These are phyloP conservation scores for Ophiobolus disseminans DNA, from an alignment of 2,329 filamentous ascomycete species.

Conservation along the genomic window DNA sequence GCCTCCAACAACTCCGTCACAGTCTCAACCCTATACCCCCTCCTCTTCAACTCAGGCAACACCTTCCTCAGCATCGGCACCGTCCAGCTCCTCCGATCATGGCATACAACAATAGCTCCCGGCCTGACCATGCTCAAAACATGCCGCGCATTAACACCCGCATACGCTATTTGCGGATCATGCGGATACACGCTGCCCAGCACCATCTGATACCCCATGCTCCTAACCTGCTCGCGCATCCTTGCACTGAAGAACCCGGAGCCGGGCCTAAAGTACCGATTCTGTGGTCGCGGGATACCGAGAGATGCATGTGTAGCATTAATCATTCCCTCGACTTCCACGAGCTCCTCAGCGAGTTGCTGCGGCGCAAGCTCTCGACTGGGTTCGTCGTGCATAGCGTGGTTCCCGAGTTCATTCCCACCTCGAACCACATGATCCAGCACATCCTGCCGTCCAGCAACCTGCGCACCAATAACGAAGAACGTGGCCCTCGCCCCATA, in stretches of 20 bases:
- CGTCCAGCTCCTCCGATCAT: conserved; percentile 86
- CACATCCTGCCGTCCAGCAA: conserved; percentile 59
- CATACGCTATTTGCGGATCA: conserved; percentile 81
- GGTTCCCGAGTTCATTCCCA: conserved; percentile 75
- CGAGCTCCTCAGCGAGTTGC: conserved; percentile 69
- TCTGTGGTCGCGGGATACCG: conserved; percentile 53
- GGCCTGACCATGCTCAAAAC: conserved; percentile 79
- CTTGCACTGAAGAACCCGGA: conserved; percentile 79
- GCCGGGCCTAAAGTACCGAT: conserved; percentile 79
- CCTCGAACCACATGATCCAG: conserved; percentile 61
- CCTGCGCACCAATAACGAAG: conserved; percentile 85
- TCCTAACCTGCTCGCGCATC: conserved; percentile 68
- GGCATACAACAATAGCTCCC: conserved; percentile 83
- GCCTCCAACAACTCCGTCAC: conserved; percentile 51
- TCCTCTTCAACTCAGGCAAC: conserved; percentile 71
- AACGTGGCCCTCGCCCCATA: conserved; percentile 80
- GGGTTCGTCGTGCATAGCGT: conserved; percentile 88
- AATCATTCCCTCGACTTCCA: conserved; percentile 68
- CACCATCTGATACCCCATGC: conserved; percentile 74
- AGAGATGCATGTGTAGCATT: conserved; percentile 60
- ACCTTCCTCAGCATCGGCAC: conserved; percentile 77
- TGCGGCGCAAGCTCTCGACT: conserved; percentile 66
- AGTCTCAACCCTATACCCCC: conserved; percentile 75
- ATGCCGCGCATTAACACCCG: conserved; percentile 75
- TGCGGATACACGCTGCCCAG: conserved; percentile 88